Base-by-base conservation (phyloP, 371 early-diverging fungal species). In the Mucor lusitanicus region DNA sequence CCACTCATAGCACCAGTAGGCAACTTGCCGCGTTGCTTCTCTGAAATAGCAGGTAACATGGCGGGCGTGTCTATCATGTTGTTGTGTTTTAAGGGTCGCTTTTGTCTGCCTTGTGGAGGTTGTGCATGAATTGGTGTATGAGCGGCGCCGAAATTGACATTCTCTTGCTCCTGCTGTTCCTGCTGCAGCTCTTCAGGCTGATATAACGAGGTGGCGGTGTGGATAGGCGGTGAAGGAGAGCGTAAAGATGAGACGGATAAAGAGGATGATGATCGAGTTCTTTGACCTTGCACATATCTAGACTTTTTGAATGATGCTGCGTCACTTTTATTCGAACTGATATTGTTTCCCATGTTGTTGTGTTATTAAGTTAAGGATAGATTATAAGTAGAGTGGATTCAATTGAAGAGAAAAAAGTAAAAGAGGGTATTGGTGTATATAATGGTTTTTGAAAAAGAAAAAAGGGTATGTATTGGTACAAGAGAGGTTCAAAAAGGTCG, bases 261-360 rank as follows among this genome's bases (percentile, higher is more conserved):
- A 17, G 59, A 59, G 8, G 23, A 15, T 3, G 50, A 21, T 25
- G 50, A 50, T 23, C 8, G 13, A 3, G 27, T n/a, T 63, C 13
- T 33, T 25, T 39, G 37, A 9, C 23, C 54, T 21, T 27, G 32
- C 19, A 27, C 37, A 21, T 37, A 32, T 54, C 55, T 63, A 63
- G 39, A 53, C 21, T 1, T 33, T 33, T 39, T 50, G 6, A 21
- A 58, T 23, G 28, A 44, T 55, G 54, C 13, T 32, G 55, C 28
- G 11, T 59, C 60, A 58, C 50, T 64, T 35, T 63, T 37, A 42
- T 30, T 56, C 3, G 59, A 48, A 30, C 66, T 65, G 25, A 59
- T 46, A 30, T 65, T 65, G 15, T 65, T 65, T 59, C 66, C 66
- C 66, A 65, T 65, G 59, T 30, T 27, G 32, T 9, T 30, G 28